Evolutionary conservation across 2,329 filamentous ascomycete species (phyloP).

Genomic region (Hymenoscyphus scutula): DNA sequence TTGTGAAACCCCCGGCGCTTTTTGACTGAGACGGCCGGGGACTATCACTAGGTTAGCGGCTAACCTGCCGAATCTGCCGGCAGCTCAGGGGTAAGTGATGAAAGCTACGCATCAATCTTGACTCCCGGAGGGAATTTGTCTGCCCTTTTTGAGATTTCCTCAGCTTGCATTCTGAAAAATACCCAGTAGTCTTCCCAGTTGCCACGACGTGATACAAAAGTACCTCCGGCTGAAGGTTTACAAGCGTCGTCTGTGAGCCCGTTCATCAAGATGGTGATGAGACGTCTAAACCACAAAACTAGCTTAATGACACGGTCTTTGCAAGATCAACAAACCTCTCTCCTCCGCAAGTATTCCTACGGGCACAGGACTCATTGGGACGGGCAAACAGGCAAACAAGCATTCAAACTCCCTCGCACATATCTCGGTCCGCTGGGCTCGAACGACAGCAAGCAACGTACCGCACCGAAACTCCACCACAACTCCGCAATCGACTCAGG

Average conservation of each 20-base stretch:
- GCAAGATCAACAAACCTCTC: neutral
- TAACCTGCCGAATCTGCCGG: no score
- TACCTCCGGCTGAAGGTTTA: neutral
- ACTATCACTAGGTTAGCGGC: no score
- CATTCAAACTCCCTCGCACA: neutral
- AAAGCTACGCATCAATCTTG: no score
- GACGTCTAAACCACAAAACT: conserved; percentile 1
- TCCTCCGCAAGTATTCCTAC: neutral
- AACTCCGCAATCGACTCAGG: no score
- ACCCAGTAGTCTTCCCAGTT: no score
- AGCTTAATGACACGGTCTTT: neutral
- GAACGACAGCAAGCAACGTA: neutral
- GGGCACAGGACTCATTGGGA: neutral
- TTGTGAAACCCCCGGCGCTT: no score
- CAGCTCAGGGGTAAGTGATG: no score
- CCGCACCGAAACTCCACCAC: conserved; percentile 1
- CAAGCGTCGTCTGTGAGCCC: neutral
- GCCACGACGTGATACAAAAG: neutral
- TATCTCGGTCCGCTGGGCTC: neutral
- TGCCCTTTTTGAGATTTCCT: no score
- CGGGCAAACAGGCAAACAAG: neutral
- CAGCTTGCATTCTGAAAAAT: no score
- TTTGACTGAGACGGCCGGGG: no score
- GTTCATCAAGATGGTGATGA: neutral
- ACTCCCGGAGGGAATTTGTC: no score